A percentile compares a stretch with the other conserved stretches of the same genome.
Evolutionary conservation across 768 basidiomycete genomes (phyloP).

Genomic region (Auriculariales sp.): DNA sequence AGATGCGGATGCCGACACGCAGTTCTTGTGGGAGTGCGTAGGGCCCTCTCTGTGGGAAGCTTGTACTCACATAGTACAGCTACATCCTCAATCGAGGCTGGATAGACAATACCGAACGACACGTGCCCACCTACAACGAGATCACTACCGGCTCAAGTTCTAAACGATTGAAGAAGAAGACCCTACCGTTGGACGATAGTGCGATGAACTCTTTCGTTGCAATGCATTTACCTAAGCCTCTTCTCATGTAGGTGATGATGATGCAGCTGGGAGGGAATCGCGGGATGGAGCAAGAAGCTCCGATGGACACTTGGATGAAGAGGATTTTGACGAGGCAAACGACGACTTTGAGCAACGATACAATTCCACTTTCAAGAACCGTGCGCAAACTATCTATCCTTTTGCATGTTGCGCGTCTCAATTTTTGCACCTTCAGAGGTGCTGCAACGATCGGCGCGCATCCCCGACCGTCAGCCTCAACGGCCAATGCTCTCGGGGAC

Average conservation of each 20-base stretch:
- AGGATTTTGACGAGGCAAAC: slow-evolving; percentile 12
- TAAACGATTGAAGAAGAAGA: too few relatives aligned
- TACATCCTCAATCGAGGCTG: slow-evolving; percentile 97
- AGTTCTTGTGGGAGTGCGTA: slow-evolving; percentile 80
- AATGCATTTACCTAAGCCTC: too few relatives aligned
- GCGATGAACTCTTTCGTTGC: too few relatives aligned
- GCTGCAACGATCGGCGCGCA: slow-evolving; percentile 53
- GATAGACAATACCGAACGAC: slow-evolving; percentile 67
- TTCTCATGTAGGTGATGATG: too few relatives aligned
- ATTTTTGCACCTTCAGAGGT: slow-evolving; percentile 28
- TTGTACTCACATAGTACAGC: slow-evolving; percentile 24
- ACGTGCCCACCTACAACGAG: slow-evolving; percentile 77
- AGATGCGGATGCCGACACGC: slow-evolving; percentile 47
- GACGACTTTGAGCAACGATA: slow-evolving; percentile 93
- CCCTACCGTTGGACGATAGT: too few relatives aligned
- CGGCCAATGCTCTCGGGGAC: slow-evolving; percentile 38
- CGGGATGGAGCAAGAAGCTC: slow-evolving; percentile 8
- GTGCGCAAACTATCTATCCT: slow-evolving; percentile 28
- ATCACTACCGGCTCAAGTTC: slow-evolving; percentile 38
- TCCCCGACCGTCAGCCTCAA: slow-evolving; percentile 39
- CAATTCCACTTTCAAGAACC: slow-evolving; percentile 96
- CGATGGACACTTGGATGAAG: slow-evolving; percentile 8
- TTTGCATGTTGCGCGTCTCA: not conserved
- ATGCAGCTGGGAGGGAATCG: slow-evolving; percentile 3
- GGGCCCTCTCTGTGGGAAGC: not conserved